Evolutionary conservation across 306 rosid genomes (phyloP), one percentile per base, ranked within the genome.

Genomic region (Prosopis cineraria): DNA sequence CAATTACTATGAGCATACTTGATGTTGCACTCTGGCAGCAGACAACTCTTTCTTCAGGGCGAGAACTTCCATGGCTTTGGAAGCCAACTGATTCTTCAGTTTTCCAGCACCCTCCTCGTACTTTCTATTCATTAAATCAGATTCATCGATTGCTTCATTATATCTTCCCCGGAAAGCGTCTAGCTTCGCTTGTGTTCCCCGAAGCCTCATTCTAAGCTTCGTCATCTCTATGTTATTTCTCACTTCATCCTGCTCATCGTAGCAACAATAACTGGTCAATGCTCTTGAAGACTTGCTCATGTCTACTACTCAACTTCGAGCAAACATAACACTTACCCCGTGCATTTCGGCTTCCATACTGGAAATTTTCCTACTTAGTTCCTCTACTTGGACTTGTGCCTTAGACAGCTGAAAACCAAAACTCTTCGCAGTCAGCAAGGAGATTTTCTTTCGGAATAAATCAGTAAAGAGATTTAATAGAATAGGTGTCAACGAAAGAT

Each of bases 131-230:
- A 83, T 87, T 19, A 67, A 56, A 44, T 73, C 80, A 4, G 82
- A 83, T 71, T 95, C 96, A 36, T 85, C 82, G 2, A 81, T 31
- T 43, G 79, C 80, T 77, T 89, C 92, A 72, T 74, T 84, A 59
- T 85, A 89, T 84, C 93, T 84, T 22, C n/a, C 27, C 22, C 88
- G 89, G 56, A 82, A 79, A 29, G 97, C 89, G 40, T 91, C 96
- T 29, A 85, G 72, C 85, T 84, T 88, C 29, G 90, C 91, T 39
- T 86, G 98, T 22, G 93, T 89, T 82, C 97, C 91, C 11, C 82
- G 85, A 3, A 92, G 88, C 80, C 95, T 84, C 91, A 88, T 88
- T 78, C 87, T 85, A 12, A 83, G 82, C 74, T 89, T 91, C 9
- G 93, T 70, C 74, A 53, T 82, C 52, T 82, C 87, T 55, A 77